These are phyloP conservation scores for Sonneratia caseolaris DNA, from an alignment of 345 rosid species.

Conservation along the genomic window DNA sequence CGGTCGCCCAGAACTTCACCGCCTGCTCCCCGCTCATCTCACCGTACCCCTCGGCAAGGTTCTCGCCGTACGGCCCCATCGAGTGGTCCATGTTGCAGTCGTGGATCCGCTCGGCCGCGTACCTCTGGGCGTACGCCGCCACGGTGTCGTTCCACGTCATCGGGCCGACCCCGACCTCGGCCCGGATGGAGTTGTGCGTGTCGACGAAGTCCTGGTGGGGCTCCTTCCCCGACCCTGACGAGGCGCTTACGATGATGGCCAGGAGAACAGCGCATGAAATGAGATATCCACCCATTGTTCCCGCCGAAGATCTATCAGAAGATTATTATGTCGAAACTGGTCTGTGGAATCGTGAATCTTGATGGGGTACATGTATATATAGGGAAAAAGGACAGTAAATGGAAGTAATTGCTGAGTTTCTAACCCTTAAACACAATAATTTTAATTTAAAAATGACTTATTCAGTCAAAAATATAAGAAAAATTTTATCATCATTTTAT, in stretches of 20 bases:
- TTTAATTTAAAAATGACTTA: too few relatives aligned
- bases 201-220: conserved; percentile 2
- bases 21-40: conserved; percentile 23
- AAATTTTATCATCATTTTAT: too few relatives aligned
- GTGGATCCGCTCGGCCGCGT: conserved; percentile 27
- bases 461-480: too few relatives aligned
- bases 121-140: conserved; percentile 31
- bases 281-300: not conserved
- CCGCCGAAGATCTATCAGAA: not conserved
- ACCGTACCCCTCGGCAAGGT: conserved; percentile 58
- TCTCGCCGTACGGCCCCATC: conserved; percentile 41
- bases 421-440: too few relatives aligned
- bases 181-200: conserved; percentile 5
- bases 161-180: conserved; percentile 5
- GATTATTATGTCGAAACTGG: not conserved
- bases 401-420: too few relatives aligned
- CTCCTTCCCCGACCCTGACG: not conserved
- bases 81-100: conserved; percentile 52
- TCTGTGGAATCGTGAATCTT: too few relatives aligned
- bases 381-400: too few relatives aligned
- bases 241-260: not conserved
- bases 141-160: conserved; percentile 23
- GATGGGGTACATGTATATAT: too few relatives aligned
- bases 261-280: not conserved
- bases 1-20: conserved; percentile 43